phyloP scores from a whole-genome alignment of 2,329 filamentous ascomycete species.

The Aspergillus sp. region DNA sequence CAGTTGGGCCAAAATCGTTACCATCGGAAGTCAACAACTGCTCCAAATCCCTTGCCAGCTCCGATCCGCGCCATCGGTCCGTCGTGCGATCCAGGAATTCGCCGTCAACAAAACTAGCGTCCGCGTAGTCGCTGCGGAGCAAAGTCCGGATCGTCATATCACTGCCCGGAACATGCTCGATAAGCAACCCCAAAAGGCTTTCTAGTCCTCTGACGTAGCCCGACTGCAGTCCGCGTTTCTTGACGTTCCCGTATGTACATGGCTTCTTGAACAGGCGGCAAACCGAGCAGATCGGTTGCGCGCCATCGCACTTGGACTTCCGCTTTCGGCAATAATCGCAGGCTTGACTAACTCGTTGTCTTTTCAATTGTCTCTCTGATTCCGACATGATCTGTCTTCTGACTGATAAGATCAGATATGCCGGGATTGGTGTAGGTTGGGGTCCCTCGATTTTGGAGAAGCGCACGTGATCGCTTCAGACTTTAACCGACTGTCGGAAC shows the following conservation, averaged over 20 bases:
- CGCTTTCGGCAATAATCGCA: slow-evolving; percentile 59
- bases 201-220: slow-evolving; percentile 67
- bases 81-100: slow-evolving; percentile 5
- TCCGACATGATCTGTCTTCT: too few relatives aligned
- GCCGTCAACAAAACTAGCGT: slow-evolving; percentile 9
- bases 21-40: slow-evolving; percentile 4
- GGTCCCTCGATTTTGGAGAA: too few relatives aligned
- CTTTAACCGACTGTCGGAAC: too few relatives aligned
- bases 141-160: slow-evolving; percentile 42
- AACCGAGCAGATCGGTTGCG: slow-evolving; percentile 57
- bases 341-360: slow-evolving; percentile 43
- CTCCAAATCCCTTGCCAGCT: slow-evolving; percentile 6
- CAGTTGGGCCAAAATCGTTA: background rate
- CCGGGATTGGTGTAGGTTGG: too few relatives aligned
- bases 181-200: slow-evolving; percentile 57
- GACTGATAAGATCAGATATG: too few relatives aligned
- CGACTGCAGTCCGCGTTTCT: slow-evolving; percentile 62
- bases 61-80: slow-evolving; percentile 8
- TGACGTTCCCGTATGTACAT: slow-evolving; percentile 14
- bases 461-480: too few relatives aligned
- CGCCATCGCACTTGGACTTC: slow-evolving; percentile 64
- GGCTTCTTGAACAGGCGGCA: slow-evolving; percentile 36
- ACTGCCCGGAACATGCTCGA: slow-evolving; percentile 50
- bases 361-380: slow-evolving; percentile 1
- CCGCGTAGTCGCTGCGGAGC: slow-evolving; percentile 1